These are phyloP conservation scores for Beta corolliflora DNA, from an alignment of 179 eudicot species.

Conservation along the genomic window DNA sequence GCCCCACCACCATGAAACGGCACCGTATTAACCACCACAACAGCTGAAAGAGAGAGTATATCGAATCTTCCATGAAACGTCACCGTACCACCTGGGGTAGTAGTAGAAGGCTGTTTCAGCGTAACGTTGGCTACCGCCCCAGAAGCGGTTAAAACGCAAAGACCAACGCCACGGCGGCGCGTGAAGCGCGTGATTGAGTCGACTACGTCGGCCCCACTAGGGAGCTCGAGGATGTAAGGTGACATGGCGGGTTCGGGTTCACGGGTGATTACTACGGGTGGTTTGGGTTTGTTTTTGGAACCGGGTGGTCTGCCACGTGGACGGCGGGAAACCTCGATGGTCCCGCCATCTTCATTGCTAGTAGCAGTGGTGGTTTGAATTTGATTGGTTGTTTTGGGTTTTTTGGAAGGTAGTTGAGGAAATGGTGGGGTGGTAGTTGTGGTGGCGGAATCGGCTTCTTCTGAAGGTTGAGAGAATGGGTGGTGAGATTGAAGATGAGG, in stretches of 20 bases:
- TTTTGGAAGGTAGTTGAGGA: slow-evolving; percentile 20
- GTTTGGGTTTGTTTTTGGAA: slow-evolving; percentile 44
- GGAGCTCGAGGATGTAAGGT: slow-evolving; percentile 44
- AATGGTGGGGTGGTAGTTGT: not conserved
- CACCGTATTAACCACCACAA: slow-evolving; percentile 12
- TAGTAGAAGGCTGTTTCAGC: slow-evolving; percentile 26
- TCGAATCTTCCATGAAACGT: slow-evolving; percentile 48
- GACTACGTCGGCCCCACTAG: slow-evolving; percentile 30
- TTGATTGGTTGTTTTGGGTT: slow-evolving; percentile 20
- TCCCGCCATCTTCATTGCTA: slow-evolving; percentile 29
- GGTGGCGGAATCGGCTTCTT: slow-evolving; percentile 26
- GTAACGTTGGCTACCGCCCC: slow-evolving; percentile 40
- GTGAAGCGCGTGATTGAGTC: slow-evolving; percentile 47
- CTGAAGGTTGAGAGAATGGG: slow-evolving; percentile 21
- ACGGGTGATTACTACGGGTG: slow-evolving; percentile 32
- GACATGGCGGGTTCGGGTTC: slow-evolving; percentile 40
- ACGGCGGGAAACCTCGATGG: slow-evolving; percentile 36
- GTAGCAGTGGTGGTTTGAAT: slow-evolving; percentile 14
- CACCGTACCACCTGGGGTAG: slow-evolving; percentile 28
- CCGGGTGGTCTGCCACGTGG: slow-evolving; percentile 54
- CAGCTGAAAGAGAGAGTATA: slow-evolving; percentile 37
- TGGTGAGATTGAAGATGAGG: slow-evolving; percentile 21
- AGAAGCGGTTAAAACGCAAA: slow-evolving; percentile 40
- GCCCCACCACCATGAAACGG: slow-evolving; percentile 7
- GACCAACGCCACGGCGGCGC: slow-evolving; percentile 38